Evolutionary conservation across 2,329 filamentous ascomycete species (phyloP).

Genomic region (Ophiostoma novo-ulmi): DNA sequence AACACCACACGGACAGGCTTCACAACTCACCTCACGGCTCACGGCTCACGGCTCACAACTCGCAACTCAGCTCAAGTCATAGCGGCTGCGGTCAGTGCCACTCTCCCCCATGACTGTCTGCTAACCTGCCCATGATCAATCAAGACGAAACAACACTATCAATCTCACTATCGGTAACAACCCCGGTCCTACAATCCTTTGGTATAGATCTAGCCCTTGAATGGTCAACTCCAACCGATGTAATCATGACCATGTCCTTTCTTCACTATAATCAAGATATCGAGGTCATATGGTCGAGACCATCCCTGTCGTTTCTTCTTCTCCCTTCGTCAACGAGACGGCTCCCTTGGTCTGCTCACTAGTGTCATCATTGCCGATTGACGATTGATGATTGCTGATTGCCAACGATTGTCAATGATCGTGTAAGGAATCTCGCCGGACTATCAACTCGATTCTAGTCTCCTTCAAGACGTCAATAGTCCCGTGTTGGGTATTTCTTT

Average conservation of each 20-base stretch:
- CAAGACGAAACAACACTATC: background rate
- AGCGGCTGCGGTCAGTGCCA: background rate
- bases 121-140: background rate
- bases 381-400: background rate
- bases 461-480: background rate
- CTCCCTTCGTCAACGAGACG: background rate
- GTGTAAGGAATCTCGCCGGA: background rate
- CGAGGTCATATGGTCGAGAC: background rate
- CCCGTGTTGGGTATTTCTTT: background rate
- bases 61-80: background rate
- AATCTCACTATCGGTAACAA: background rate
- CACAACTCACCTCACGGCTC: background rate
- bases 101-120: background rate
- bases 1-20: background rate
- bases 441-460: background rate
- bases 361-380: background rate
- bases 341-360: background rate
- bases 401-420: too few relatives aligned
- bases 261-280: background rate
- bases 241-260: background rate
- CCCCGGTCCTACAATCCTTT: background rate
- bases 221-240: conserved; percentile 6
- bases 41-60: background rate
- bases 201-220: background rate
- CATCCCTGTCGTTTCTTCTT: background rate